Base-by-base conservation (phyloP, 768 basidiomycete genomes). In the Phylloporus sp. region DNA sequence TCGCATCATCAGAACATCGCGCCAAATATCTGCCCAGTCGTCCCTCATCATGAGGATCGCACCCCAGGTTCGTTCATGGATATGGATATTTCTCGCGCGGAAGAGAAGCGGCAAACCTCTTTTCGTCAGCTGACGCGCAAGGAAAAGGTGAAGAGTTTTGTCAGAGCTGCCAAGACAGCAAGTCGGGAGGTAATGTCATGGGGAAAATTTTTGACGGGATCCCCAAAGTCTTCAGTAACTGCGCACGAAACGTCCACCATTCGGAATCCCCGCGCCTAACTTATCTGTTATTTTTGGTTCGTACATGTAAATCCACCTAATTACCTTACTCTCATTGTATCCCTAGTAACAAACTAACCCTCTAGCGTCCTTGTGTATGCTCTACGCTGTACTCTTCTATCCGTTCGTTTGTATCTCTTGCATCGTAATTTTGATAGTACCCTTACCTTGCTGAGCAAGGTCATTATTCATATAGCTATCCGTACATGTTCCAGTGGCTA, bases 41-140 rank as follows among this genome's bases (percentile, higher is more conserved):
- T 26, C 3, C 15, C 48, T 27, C 40, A 42, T 45, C 32, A 47
- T 27, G 45, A 54, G 32, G 36, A 48, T 31, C 47, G 5, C 13
- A 57, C 48, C 2, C 53, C 63, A 4, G 42, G 46, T 20, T 69
- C 67, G 2, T 69, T 69, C 53, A 70, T 69, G 67, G 67, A 69
- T 26, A 69, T 69, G 67, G 69, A 70, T 23, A 52, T 64, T 49
- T 53, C 61, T 26, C 55, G 41, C 16, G 4, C 26, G n/a, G 48
- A 44, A 10, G 46, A 48, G 22, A 54, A 62, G 31, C 58, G 36
- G 26, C 58, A 45, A 28, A 6, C 28, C 11, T 57, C 67, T 45
- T 27, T 54, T 34, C 57, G 53, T 41, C 54, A 35, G 18, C 28
- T 42, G 27, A 36, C 46, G 20, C 47, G 47, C 49, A 60, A 52